Percentiles rank a stretch among this genome's conserved stretches.
These are phyloP conservation scores for Hibiscus trionum DNA, from an alignment of 345 rosid genomes.

Conservation along the genomic window DNA sequence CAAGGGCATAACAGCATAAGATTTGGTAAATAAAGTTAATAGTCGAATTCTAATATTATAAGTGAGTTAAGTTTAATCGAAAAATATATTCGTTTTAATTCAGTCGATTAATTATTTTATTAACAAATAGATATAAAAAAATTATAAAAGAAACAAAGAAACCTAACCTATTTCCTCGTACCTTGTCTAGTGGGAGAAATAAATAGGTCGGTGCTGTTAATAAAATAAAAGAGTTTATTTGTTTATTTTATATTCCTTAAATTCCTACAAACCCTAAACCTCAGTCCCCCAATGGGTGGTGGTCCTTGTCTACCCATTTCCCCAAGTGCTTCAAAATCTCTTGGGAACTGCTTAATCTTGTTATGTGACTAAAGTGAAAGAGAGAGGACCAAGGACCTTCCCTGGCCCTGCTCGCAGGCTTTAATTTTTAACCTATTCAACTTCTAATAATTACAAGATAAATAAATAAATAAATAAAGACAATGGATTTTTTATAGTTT, in stretches of 20 bases:
- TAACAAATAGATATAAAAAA: too few species aligned
- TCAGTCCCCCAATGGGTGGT: not conserved
- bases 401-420: not conserved
- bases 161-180: slow-evolving; percentile 20
- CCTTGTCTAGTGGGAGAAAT: slow-evolving; percentile 15
- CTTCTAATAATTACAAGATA: not conserved
- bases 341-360: not conserved
- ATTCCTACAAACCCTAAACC: not conserved
- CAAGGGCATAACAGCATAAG: too few species aligned
- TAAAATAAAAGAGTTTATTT: not conserved
- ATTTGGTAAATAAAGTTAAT: too few species aligned
- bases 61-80: too few species aligned
- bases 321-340: not conserved
- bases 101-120: too few species aligned
- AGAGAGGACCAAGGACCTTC: not conserved
- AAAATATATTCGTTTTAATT: too few species aligned
- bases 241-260: not conserved
- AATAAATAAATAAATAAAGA: not conserved
- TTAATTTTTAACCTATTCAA: slow-evolving; percentile 4
- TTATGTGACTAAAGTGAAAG: not conserved
- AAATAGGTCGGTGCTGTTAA: slow-evolving; percentile 19
- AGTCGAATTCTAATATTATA: too few species aligned
- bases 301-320: slow-evolving; percentile 1
- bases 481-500: not conserved
- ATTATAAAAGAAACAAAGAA: not conserved